phyloP scores from a whole-genome alignment of 2,329 filamentous ascomycete species.

The Fusarium sp. region DNA sequence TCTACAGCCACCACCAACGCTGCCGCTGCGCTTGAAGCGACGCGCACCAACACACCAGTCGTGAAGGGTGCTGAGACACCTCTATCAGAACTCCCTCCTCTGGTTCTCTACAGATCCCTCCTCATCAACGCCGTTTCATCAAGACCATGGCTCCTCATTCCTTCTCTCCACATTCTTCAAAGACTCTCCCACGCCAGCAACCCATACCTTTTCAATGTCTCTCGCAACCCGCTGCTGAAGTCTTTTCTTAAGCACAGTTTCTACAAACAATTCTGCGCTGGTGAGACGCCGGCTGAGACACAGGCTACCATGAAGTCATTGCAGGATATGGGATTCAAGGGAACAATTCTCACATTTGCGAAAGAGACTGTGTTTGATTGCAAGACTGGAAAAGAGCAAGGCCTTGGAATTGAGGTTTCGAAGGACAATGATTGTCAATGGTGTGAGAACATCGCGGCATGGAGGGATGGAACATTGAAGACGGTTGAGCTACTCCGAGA shows the following conservation, averaged over 20 bases:
- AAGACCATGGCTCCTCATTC: conserved; percentile 53
- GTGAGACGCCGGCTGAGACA: conserved; percentile 60
- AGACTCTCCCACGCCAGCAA: conserved; percentile 50
- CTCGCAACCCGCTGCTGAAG: conserved; percentile 61
- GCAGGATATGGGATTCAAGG: conserved; percentile 62
- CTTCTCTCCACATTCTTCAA: conserved; percentile 52
- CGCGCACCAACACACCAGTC: conserved; percentile 14
- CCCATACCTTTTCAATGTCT: conserved; percentile 56
- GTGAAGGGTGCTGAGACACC: conserved; percentile 27
- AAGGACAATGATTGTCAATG: conserved; percentile 54
- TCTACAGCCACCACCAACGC: conserved; percentile 14
- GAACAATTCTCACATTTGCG: conserved; percentile 68
- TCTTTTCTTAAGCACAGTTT: conserved; percentile 62
- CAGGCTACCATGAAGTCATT: conserved; percentile 56
- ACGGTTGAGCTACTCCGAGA: conserved; percentile 49
- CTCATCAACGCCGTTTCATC: conserved; percentile 60
- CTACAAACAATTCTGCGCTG: conserved; percentile 67
- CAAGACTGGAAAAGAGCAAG: conserved; percentile 42
- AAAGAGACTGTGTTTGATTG: conserved; percentile 56
- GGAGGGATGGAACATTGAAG: conserved; percentile 49
- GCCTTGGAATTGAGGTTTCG: conserved; percentile 48
- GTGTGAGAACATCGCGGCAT: conserved; percentile 52
- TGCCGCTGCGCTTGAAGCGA: conserved; percentile 18
- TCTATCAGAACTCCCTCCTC: conserved; percentile 48
- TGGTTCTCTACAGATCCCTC: conserved; percentile 54